Evolutionary conservation across 176 grass and related monocot species (phyloP).

Genomic region (Aegilops bicornis): DNA sequence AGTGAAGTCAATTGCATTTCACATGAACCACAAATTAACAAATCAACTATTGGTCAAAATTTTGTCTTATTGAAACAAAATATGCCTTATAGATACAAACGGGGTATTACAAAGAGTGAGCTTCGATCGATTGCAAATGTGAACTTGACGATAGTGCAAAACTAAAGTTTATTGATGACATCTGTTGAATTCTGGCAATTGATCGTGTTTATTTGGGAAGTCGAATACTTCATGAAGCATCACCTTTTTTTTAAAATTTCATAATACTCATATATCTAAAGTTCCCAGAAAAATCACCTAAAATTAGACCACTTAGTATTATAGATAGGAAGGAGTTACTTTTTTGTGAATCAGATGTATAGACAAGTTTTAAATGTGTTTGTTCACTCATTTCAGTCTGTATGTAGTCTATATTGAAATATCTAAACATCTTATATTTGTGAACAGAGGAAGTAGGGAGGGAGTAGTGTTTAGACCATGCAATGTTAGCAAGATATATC

Average conservation of each 20-base stretch:
- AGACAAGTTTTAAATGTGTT: too few relatives aligned
- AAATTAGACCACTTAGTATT: background rate
- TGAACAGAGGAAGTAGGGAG: too few relatives aligned
- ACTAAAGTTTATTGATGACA: background rate
- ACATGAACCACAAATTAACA: background rate
- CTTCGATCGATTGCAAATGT: background rate
- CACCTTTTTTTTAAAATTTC: background rate
- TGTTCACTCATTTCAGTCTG: too few relatives aligned
- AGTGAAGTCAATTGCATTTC: background rate
- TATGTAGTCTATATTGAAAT: too few relatives aligned
- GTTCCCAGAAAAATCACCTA: background rate
- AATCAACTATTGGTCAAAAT: background rate
- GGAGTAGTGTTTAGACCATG: too few relatives aligned
- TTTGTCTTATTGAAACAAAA: background rate
- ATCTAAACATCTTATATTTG: too few relatives aligned
- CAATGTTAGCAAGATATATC: too few relatives aligned
- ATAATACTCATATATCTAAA: background rate
- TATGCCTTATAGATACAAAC: background rate
- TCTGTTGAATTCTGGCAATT: background rate
- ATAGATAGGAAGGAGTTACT: too few relatives aligned
- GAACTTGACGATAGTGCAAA: background rate
- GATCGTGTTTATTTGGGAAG: background rate
- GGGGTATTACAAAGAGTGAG: too few relatives aligned
- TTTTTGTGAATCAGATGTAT: too few relatives aligned
- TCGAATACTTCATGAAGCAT: background rate